Conservation (phyloP, 23 red algal genomes). For the Cyanidium caldarium region DNA sequence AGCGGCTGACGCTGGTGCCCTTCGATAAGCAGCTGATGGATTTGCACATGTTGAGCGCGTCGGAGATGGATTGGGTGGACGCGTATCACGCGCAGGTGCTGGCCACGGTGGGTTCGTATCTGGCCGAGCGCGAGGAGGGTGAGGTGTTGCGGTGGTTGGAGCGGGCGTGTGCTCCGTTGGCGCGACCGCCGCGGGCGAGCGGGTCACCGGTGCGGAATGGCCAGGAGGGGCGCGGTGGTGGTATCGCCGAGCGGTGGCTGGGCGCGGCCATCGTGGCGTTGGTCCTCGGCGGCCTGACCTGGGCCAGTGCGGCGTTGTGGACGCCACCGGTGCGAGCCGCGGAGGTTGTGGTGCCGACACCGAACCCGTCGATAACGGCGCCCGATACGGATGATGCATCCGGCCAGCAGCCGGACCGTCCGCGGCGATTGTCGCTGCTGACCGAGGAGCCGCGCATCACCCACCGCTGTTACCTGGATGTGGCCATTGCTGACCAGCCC, state of each 20-base stretch:
- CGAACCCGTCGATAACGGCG: too few relatives aligned
- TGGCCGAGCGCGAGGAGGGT: background rate
- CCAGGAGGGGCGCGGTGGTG: too few relatives aligned
- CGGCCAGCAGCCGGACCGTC: too few relatives aligned
- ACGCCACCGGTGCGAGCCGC: too few relatives aligned
- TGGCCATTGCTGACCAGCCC: constrained; percentile 16
- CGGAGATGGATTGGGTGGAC: constrained; percentile 74
- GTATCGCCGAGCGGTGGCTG: too few relatives aligned
- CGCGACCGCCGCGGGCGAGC: background rate
- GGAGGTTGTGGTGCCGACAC: too few relatives aligned
- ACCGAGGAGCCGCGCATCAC: constrained; percentile 16
- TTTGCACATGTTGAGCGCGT: constrained; percentile 13
- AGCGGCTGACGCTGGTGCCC: constrained; percentile 64
- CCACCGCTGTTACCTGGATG: constrained; percentile 45
- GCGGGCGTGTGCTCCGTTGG: background rate
- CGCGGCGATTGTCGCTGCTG: too few relatives aligned
- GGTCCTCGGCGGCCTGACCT: too few relatives aligned
- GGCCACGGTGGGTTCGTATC: constrained; percentile 22
- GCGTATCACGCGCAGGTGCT: constrained; percentile 61
- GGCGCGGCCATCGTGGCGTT: too few relatives aligned
- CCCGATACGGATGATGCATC: too few relatives aligned
- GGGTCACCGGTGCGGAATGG: too few relatives aligned
- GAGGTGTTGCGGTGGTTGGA: background rate
- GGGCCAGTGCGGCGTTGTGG: too few relatives aligned
- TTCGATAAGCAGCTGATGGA: constrained; percentile 48